Percentiles rank a stretch among this genome's conserved stretches.
phyloP scores from a whole-genome alignment of 768 basidiomycete species.

The Mycena indigotica region DNA sequence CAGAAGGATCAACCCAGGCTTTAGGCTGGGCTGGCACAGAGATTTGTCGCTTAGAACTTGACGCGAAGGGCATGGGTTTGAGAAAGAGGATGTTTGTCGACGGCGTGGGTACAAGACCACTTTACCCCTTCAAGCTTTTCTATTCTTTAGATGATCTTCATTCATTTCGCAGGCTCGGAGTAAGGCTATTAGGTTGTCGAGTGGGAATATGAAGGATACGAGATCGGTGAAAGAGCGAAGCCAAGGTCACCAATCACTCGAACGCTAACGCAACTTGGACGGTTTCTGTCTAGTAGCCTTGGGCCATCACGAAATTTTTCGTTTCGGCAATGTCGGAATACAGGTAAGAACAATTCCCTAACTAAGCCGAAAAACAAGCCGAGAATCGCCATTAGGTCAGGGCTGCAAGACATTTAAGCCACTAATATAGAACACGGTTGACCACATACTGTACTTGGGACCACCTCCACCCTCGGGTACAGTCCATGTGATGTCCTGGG shows the following conservation, averaged over 20 bases:
- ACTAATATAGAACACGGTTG: not conserved
- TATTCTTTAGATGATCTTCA: too few relatives aligned
- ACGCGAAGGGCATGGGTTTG: not conserved
- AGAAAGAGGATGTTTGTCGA: not conserved
- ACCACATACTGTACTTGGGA: slow-evolving; percentile 86
- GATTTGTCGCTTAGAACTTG: not conserved
- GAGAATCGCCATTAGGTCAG: too few relatives aligned
- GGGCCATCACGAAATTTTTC: not conserved
- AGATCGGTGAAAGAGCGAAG: too few relatives aligned
- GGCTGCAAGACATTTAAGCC: not conserved
- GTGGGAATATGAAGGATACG: not conserved
- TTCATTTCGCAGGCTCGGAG: too few relatives aligned
- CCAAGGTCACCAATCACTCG: too few relatives aligned
- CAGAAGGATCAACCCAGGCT: slow-evolving; percentile 67
- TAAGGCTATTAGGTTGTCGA: too few relatives aligned
- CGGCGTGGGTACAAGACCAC: slow-evolving; percentile 1
- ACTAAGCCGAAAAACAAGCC: not conserved
- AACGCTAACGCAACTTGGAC: too few relatives aligned
- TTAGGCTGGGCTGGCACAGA: slow-evolving; percentile 22
- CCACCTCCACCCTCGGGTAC: slow-evolving; percentile 97
- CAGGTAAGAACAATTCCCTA: too few relatives aligned
- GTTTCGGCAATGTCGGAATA: too few relatives aligned
- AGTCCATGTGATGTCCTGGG: slow-evolving; percentile 96
- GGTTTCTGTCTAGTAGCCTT: not conserved
- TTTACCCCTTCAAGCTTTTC: too few relatives aligned